Base-by-base conservation (phyloP, 257 asterid genomes). In the Coffea canephora region DNA sequence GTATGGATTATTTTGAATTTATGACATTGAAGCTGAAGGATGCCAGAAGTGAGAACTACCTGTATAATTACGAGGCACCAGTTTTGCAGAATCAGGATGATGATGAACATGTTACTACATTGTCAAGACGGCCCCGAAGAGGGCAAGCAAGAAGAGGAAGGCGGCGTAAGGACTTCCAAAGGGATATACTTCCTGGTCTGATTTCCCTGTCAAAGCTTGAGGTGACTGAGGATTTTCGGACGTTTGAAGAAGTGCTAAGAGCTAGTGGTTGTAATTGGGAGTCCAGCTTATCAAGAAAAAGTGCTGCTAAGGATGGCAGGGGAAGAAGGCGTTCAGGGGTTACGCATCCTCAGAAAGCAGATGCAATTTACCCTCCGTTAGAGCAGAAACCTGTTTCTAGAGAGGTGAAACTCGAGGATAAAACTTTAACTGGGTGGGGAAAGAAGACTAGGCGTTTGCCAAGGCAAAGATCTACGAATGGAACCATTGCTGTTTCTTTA, bases 361-460 rank as follows among this genome's bases (percentile, higher is more conserved):
- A 79, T 73, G 69, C 85, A 49, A 70, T 66, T 49, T 71, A 69
- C 78, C 50, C 83, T 2, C 65, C 87, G 1, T 74, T 50, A 39
- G 74, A 62, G 57, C 66, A 65, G 86, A 81, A 82, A 80, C 85
- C 88, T 45, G 67, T 77, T 59, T 77, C 85, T 69, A 79, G 69
- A 34, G 85, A 81, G 5, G 6, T 64, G 43, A 48, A 65, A 36
- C 76, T 79, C 0, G 91, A 84, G 85, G 91, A 79, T 83, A 86
- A 79, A 78, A 75, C 90, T 67, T 81, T 93, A 13, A 78, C 87
- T 0, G 91, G 95, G 16, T 93, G 97, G 97, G 97, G 97, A 39
- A 93, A 86, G 90, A 84, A 87, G 87, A 91, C 90, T n/a, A 80
- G 92, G 83, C 93, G 97, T 39, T 71, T 90, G 71, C 95, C 96